A percentile compares a stretch with the other conserved stretches of the same genome.
These are phyloP conservation scores for Leishmania tarentolae DNA, from an alignment of 208 protist species.

Conservation along the genomic window DNA sequence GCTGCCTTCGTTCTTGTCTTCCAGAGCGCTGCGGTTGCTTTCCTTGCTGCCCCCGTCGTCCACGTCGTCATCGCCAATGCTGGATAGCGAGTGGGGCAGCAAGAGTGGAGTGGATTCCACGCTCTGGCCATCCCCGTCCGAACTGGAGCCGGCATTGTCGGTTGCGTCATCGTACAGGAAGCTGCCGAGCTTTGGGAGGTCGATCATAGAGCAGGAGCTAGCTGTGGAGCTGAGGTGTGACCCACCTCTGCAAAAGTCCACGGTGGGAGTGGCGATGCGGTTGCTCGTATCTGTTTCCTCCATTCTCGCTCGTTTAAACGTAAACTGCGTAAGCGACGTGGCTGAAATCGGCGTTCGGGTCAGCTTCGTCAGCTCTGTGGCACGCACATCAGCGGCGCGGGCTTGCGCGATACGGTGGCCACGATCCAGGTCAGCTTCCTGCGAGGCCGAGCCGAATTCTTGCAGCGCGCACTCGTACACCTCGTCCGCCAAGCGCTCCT, in stretches of 20 bases:
- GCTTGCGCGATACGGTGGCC: constrained; percentile 43
- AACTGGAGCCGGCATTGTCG: not conserved
- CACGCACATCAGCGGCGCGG: constrained; percentile 35
- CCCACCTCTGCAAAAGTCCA: not conserved
- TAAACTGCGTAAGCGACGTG: constrained; percentile 71
- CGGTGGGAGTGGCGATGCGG: too few species aligned
- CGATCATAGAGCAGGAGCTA: constrained; percentile 7
- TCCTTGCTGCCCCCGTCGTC: not conserved
- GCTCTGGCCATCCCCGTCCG: constrained; percentile 10
- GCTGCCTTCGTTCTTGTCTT: not conserved
- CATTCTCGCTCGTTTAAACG: constrained; percentile 32
- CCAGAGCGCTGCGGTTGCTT: not conserved
- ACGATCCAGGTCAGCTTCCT: constrained; percentile 43
- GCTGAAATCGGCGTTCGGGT: constrained; percentile 67
- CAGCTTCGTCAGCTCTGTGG: constrained; percentile 36
- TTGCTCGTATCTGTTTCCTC: not conserved
- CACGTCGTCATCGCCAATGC: not conserved
- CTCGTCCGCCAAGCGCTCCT: constrained; percentile 45
- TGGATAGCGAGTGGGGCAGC: constrained; percentile 7
- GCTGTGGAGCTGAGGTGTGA: not conserved
- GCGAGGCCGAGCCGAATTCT: constrained; percentile 44
- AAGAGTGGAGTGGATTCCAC: not conserved
- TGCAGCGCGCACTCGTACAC: constrained; percentile 46
- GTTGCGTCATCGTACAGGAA: constrained; percentile 40
- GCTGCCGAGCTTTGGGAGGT: constrained; percentile 41